Base-by-base conservation (phyloP, 352 stramenopile genomes). In the Discostella stelligera region DNA sequence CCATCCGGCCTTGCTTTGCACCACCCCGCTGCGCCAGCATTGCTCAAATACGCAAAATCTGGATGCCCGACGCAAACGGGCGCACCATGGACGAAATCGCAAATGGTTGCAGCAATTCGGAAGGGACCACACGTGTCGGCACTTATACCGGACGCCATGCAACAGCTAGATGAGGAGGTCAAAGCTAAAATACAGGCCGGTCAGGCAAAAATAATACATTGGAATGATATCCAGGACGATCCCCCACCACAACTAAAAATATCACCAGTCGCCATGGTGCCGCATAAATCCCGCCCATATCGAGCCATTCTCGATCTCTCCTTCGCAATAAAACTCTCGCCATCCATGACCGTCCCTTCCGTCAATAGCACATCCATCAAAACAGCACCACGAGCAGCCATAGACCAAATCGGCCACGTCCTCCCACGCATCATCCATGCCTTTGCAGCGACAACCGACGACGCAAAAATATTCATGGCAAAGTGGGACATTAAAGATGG, bases 261-360 rank as follows among this genome's bases (percentile, higher is more conserved):
- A n/a, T n/a, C n/a, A n/a, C n/a, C n/a, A n/a, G n/a, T n/a, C n/a
- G n/a, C n/a, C n/a, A n/a, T n/a, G n/a, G n/a, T n/a, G n/a, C n/a
- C n/a, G n/a, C n/a, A n/a, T n/a, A n/a, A n/a, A n/a, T n/a, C n/a
- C n/a, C n/a, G n/a, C n/a, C n/a, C n/a, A n/a, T n/a, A n/a, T 27
- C n/a, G 56, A 5, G 49, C 48, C 3, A 69, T 75, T 18, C 46
- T 75, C 23, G 67, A 75, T 46, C 50, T 69, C 16, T 69, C 67
- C 2, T 75, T 75, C 32, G 8, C 18, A 20, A 21, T 77, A 0
- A 27, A 13, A 7, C 10, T 56, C 11, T 13, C 3, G n/a, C n/a
- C n/a, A n/a, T n/a, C n/a, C n/a, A n/a, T n/a, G n/a, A n/a, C n/a
- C n/a, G 27, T 32, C 2, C 27, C 27, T 6, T 32, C 27, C 2